phyloP scores from a whole-genome alignment of 2,329 filamentous ascomycete genomes.

The Penicillium brevicompactum region DNA sequence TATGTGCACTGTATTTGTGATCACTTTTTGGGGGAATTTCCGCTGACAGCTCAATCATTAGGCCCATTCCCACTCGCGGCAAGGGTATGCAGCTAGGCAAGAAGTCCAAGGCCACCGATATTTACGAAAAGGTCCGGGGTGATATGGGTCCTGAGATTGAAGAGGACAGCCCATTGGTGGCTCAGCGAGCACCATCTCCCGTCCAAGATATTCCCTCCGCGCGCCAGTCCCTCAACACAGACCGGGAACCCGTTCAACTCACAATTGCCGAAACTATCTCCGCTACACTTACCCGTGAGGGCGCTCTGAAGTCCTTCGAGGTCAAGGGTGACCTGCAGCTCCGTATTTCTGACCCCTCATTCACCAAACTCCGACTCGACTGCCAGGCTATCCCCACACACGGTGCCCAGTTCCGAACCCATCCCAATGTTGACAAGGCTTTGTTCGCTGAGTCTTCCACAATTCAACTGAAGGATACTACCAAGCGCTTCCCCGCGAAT shows the following conservation, averaged over 20 bases:
- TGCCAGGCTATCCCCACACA: slow-evolving; percentile 75
- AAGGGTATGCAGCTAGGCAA: slow-evolving; percentile 99
- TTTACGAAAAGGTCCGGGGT: slow-evolving; percentile 92
- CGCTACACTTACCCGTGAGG: slow-evolving; percentile 85
- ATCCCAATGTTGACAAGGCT: slow-evolving; percentile 92
- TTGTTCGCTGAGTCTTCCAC: slow-evolving; percentile 79
- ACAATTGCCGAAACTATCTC: slow-evolving; percentile 88
- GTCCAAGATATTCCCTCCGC: slow-evolving; percentile 56
- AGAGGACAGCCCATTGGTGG: slow-evolving; percentile 69
- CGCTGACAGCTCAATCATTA: slow-evolving; percentile 48
- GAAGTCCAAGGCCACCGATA: slow-evolving; percentile 96
- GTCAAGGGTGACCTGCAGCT: slow-evolving; percentile 92
- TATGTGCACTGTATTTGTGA: slow-evolving; percentile 45
- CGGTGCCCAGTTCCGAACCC: slow-evolving; percentile 88
- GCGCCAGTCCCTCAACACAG: slow-evolving; percentile 66
- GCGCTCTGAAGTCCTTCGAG: slow-evolving; percentile 79
- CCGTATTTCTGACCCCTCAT: slow-evolving; percentile 80
- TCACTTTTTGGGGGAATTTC: not conserved
- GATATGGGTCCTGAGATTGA: slow-evolving; percentile 88
- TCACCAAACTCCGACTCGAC: slow-evolving; percentile 89
- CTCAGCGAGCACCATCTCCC: slow-evolving; percentile 56
- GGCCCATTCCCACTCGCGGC: slow-evolving; percentile 68
- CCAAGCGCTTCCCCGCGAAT: slow-evolving; percentile 90
- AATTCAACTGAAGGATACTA: slow-evolving; percentile 86
- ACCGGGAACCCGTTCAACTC: slow-evolving; percentile 84